A percentile compares a stretch with the other conserved stretches of the same genome.
phyloP scores from a whole-genome alignment of 2,329 filamentous ascomycete species.

The Bertia moriformis region DNA sequence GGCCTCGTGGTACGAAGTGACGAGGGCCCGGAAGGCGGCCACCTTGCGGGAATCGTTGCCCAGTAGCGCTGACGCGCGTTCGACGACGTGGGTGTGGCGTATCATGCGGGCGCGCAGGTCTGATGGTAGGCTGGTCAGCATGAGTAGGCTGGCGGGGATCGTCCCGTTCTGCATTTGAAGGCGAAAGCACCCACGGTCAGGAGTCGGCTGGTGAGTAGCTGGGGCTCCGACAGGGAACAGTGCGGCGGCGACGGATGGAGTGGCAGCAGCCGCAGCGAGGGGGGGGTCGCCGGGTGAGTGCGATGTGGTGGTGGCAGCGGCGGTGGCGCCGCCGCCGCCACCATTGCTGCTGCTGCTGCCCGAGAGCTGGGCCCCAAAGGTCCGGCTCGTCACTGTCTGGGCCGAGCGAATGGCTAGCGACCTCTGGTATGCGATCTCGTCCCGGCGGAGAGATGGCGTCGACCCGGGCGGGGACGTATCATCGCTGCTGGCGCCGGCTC shows the following conservation, averaged over 20 bases:
- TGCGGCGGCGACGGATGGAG: no score
- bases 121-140: background rate
- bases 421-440: constrained; percentile 44
- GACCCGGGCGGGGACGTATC: no score
- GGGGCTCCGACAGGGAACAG: no score
- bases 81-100: background rate
- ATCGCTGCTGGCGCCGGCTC: background rate
- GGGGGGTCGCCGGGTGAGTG: background rate
- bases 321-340: constrained; percentile 3
- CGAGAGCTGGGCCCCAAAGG: constrained; percentile 50
- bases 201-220: no score
- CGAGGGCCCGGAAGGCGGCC: background rate
- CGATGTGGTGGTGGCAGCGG: background rate
- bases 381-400: constrained; percentile 41
- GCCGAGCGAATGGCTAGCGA: constrained; percentile 50
- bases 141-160: no score
- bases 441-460: background rate
- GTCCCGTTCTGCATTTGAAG: no score
- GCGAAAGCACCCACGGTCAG: no score
- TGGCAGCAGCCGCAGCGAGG: background rate
- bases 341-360: no score
- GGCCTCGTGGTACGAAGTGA: background rate
- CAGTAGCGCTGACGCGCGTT: background rate
- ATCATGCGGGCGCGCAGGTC: background rate
- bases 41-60: background rate